These are phyloP conservation scores for Triadica sebifera DNA, from an alignment of 345 rosid genomes.

Conservation along the genomic window DNA sequence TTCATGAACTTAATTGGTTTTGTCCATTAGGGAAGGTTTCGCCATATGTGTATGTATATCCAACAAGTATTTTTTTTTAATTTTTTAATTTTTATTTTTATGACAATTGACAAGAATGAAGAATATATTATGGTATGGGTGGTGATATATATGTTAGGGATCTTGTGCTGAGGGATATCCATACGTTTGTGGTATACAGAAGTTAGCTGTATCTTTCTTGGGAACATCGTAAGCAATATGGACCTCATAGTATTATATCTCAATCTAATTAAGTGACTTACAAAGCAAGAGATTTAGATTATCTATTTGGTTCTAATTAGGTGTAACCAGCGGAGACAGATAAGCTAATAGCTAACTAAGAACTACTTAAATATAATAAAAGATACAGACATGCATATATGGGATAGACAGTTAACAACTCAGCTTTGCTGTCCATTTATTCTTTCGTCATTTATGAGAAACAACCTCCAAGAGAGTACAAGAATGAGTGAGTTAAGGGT, in stretches of 20 bases:
- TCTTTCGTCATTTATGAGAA: constrained; percentile 41
- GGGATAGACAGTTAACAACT: constrained; percentile 44
- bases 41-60: too few species aligned
- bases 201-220: constrained; percentile 36
- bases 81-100: neutral
- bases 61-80: too few species aligned
- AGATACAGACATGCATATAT: constrained; percentile 41
- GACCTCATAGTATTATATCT: constrained; percentile 11
- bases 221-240: constrained; percentile 24
- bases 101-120: constrained; percentile 3
- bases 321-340: constrained; percentile 32
- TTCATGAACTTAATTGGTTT: too few species aligned
- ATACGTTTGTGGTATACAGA: neutral
- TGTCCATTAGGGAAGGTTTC: too few species aligned
- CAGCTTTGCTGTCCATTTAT: constrained; percentile 47
- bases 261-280: constrained; percentile 43
- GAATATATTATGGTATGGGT: too few species aligned
- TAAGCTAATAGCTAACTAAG: neutral
- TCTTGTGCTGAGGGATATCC: neutral
- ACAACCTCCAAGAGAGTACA: neutral
- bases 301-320: constrained; percentile 52
- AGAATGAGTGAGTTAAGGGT: neutral
- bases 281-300: constrained; percentile 47
- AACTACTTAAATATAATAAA: neutral
- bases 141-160: neutral